These are phyloP conservation scores for Oemleria cerasiformis DNA, from an alignment of 306 rosid genomes.

Conservation along the genomic window DNA sequence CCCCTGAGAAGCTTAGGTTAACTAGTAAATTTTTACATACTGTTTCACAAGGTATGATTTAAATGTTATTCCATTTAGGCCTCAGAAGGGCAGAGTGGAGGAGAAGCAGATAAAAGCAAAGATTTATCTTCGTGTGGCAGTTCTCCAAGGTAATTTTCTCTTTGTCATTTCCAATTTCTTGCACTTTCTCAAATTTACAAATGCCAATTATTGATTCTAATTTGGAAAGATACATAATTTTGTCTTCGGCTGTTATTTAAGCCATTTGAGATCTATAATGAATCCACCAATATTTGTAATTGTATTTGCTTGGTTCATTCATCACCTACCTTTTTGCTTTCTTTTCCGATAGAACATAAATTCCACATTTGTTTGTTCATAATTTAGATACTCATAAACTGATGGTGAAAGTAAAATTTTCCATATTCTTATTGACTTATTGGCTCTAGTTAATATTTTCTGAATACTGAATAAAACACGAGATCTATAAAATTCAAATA, in stretches of 20 bases:
- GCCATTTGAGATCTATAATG: neutral
- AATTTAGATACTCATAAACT: neutral
- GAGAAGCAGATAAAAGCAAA: slow-evolving; percentile 12
- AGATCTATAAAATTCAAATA: neutral
- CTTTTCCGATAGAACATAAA: neutral
- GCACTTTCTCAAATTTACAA: neutral
- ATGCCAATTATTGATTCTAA: neutral
- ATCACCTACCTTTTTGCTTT: neutral
- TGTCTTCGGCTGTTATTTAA: neutral
- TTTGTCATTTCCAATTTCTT: slow-evolving; percentile 5
- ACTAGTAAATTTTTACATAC: neutral
- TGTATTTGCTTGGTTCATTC: neutral
- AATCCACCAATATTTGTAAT: neutral
- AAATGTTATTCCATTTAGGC: slow-evolving; percentile 8
- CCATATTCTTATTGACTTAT: neutral
- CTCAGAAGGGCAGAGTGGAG: slow-evolving; percentile 9
- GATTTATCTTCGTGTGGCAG: neutral
- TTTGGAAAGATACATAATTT: neutral
- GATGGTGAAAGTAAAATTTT: neutral
- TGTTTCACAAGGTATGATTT: neutral
- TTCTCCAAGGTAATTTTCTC: slow-evolving; percentile 9
- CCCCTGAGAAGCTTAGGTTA: neutral
- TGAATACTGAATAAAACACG: no score
- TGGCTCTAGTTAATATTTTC: no score
- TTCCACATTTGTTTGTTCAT: neutral